Evolutionary conservation across 1,284 basidiomycete genomes (phyloP).

Genomic region (Uromyces viciae-fabae): DNA sequence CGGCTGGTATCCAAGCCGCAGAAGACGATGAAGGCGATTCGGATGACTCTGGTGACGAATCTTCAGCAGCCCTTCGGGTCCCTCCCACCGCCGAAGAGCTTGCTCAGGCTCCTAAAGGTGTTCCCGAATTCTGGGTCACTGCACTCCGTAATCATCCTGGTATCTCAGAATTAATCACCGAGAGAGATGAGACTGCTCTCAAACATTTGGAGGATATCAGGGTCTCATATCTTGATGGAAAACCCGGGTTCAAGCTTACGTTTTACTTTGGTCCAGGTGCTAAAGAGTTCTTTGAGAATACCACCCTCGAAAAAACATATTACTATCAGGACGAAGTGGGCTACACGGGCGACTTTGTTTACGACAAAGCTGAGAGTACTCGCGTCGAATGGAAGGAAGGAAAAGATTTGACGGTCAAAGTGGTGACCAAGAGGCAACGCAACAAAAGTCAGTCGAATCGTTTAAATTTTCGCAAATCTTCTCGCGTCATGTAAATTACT

Average conservation of each 20-base stretch:
- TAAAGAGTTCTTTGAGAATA: constrained; percentile 44
- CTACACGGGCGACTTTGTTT: constrained; percentile 44
- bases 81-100: constrained; percentile 40
- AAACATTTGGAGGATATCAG: constrained; percentile 43
- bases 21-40: constrained; percentile 39
- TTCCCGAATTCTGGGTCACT: constrained; percentile 43
- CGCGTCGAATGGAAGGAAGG: constrained; percentile 42
- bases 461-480: no score
- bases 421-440: constrained; percentile 42
- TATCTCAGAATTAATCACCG: constrained; percentile 44
- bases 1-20: constrained; percentile 35
- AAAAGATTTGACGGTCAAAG: constrained; percentile 43
- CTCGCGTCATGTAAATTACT: no score
- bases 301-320: constrained; percentile 43
- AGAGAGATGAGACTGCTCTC: constrained; percentile 41
- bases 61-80: constrained; percentile 6
- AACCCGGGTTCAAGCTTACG: constrained; percentile 42
- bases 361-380: constrained; percentile 45
- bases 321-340: constrained; percentile 45
- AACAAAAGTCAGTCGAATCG: constrained; percentile 38
- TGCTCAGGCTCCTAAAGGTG: constrained; percentile 32
- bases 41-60: constrained; percentile 24
- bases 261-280: constrained; percentile 38
- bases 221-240: constrained; percentile 41
- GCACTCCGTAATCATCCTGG: constrained; percentile 38